phyloP scores from a whole-genome alignment of 1,284 basidiomycete genomes.

The Uromyces viciae-fabae region DNA sequence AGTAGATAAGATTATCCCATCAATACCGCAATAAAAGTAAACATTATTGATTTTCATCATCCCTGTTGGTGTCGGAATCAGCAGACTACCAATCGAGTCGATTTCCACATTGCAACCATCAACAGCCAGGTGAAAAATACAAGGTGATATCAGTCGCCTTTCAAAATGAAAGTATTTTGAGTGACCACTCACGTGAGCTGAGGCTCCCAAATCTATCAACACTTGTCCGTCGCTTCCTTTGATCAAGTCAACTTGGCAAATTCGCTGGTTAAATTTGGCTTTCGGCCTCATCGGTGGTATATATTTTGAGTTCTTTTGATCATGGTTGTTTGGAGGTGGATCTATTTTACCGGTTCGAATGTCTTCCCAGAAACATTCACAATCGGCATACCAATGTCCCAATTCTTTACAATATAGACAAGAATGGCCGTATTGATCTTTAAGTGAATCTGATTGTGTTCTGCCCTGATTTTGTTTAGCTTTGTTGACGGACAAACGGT shows the following conservation, averaged over 20 bases:
- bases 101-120: neutral
- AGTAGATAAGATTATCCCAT: neutral
- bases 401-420: neutral
- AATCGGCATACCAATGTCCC: neutral
- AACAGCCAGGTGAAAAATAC: neutral
- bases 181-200: conserved; percentile 6
- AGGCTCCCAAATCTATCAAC: neutral
- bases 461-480: neutral
- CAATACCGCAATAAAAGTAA: neutral
- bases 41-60: neutral
- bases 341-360: neutral
- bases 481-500: neutral
- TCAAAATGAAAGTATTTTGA: too few relatives aligned
- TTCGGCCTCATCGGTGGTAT: neutral
- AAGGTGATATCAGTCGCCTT: neutral
- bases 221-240: neutral
- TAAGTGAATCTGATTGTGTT: neutral
- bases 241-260: neutral
- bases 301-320: neutral
- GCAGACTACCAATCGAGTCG: neutral
- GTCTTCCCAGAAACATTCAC: neutral
- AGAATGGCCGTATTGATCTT: neutral
- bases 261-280: neutral
- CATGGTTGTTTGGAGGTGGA: neutral
- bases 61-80: neutral